Percentiles rank a stretch among this genome's conserved stretches.
phyloP scores from a whole-genome alignment of 1,139 yeast species.

The Nakaseomyces bracarensis region DNA sequence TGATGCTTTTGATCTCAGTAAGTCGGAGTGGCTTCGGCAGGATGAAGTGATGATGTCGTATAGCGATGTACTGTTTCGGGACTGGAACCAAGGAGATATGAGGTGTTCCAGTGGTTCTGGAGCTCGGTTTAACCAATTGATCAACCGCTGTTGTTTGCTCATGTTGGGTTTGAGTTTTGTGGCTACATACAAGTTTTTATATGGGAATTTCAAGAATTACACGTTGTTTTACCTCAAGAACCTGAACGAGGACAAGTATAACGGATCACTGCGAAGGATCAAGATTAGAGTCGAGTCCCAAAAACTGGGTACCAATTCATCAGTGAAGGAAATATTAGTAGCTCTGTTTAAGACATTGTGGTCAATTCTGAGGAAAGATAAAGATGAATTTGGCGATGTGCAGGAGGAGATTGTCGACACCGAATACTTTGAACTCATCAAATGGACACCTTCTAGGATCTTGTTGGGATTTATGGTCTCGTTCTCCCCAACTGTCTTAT shows the following conservation, averaged over 20 bases:
- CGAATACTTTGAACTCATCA: conserved; percentile 43
- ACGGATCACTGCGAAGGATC: not conserved
- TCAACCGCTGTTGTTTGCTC: conserved; percentile 9
- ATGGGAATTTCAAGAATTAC: conserved; percentile 18
- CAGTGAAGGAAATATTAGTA: not conserved
- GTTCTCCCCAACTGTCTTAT: conserved; percentile 49
- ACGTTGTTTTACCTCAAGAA: conserved; percentile 19
- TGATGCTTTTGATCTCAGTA: conserved; percentile 28
- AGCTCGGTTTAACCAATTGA: not conserved
- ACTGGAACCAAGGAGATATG: conserved; percentile 2
- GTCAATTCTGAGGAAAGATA: not conserved
- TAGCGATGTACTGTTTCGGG: not conserved
- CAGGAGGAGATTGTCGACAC: conserved; percentile 9
- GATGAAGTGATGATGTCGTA: not conserved
- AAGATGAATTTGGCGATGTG: not conserved
- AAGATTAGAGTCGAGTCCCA: not conserved
- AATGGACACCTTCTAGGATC: conserved; percentile 55
- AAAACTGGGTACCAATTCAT: not conserved
- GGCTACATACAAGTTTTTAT: conserved; percentile 18
- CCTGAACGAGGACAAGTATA: not conserved
- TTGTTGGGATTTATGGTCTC: conserved; percentile 41
- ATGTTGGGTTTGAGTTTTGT: conserved; percentile 16
- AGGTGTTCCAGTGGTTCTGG: not conserved
- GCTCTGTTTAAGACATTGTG: not conserved
- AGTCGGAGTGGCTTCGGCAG: conserved; percentile 19